A percentile compares a stretch with the other conserved stretches of the same genome.
These are phyloP conservation scores for Trametes cingulata DNA, from an alignment of 768 basidiomycete genomes.

Conservation along the genomic window DNA sequence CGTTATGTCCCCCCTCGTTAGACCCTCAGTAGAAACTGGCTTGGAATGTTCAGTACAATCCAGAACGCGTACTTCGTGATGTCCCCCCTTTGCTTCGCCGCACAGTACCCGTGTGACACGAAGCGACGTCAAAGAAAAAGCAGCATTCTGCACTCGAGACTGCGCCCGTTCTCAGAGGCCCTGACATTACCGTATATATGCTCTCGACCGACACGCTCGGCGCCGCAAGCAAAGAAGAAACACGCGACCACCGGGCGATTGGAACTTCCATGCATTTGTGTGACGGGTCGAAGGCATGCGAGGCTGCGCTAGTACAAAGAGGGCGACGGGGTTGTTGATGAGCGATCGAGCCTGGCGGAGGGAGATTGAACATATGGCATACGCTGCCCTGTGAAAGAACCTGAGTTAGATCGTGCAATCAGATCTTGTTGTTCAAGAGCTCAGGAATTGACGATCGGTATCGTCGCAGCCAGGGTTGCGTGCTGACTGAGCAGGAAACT, in stretches of 20 bases:
- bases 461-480: not conserved
- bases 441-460: not conserved
- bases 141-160: no score
- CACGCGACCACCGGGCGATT: not conserved
- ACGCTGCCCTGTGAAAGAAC: not conserved
- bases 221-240: not conserved
- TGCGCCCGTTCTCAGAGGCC: not conserved
- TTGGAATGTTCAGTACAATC: no score
- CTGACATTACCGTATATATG: not conserved
- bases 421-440: not conserved
- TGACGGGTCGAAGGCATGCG: not conserved
- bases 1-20: not conserved
- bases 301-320: constrained; percentile 2
- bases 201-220: not conserved
- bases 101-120: not conserved
- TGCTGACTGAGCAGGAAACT: not conserved
- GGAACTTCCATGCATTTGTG: not conserved
- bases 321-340: not conserved
- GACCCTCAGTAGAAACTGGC: no score
- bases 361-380: not conserved
- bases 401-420: constrained; percentile 4
- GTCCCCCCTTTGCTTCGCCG: not conserved
- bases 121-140: not conserved
- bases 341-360: not conserved
- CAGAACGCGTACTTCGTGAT: not conserved